These are phyloP conservation scores for Vitis rotundifolia DNA, from an alignment of 164 flowering plant species.

Conservation along the genomic window DNA sequence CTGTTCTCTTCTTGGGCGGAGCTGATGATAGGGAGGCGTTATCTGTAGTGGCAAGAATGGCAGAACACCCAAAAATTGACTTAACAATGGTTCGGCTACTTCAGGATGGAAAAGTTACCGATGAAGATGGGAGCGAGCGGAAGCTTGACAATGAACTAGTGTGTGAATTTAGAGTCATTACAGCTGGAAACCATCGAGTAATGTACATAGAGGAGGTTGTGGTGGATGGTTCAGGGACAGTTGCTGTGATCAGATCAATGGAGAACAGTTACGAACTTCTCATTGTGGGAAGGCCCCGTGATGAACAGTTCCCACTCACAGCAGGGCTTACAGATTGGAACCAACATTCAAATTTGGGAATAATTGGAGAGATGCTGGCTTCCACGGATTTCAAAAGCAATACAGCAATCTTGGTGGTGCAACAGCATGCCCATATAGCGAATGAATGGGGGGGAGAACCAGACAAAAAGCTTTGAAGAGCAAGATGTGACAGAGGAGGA, in stretches of 20 bases:
- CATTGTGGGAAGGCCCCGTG: conserved; percentile 20
- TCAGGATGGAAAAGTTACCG: conserved; percentile 10
- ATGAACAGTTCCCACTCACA: not conserved
- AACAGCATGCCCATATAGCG: conserved; percentile 16
- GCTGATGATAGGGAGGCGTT: conserved; percentile 41
- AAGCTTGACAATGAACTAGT: conserved; percentile 20
- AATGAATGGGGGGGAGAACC: not conserved
- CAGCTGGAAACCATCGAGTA: conserved; percentile 7
- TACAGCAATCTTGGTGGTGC: conserved; percentile 26
- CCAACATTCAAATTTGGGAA: conserved; percentile 16
- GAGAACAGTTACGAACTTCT: conserved; percentile 20
- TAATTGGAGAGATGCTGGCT: conserved; percentile 19
- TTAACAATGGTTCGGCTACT: conserved; percentile 18
- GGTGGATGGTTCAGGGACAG: conserved; percentile 23
- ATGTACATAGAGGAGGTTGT: conserved; percentile 27
- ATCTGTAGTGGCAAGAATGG: conserved; percentile 19
- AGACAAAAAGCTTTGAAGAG: not conserved
- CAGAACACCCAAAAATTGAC: conserved; percentile 8
- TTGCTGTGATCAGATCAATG: conserved; percentile 19
- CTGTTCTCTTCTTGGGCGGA: conserved; percentile 40
- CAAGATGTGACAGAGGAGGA: not conserved
- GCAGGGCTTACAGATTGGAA: conserved; percentile 18
- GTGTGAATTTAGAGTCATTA: conserved; percentile 13
- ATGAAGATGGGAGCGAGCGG: conserved; percentile 5
- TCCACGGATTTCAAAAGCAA: conserved; percentile 16